Conservation (phyloP, 192 early-diverging fungal species). For the Obelidium mucronatum region DNA sequence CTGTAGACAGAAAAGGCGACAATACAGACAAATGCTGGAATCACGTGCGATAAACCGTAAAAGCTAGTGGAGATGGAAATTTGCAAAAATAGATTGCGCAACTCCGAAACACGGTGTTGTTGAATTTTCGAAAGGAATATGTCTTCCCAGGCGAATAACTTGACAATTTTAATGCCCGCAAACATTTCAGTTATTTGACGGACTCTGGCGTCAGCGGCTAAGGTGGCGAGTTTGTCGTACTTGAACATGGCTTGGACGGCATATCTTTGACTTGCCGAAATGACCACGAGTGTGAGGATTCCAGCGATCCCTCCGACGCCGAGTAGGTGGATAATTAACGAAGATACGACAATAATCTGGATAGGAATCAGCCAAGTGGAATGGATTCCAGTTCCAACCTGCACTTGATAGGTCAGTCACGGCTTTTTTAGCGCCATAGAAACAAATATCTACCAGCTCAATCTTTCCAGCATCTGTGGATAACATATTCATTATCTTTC, state of each 20-base stretch:
- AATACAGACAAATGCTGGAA: constrained; percentile 26
- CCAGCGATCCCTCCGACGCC: constrained; percentile 7
- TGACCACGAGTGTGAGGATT: background rate
- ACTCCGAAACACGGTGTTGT: constrained; percentile 1
- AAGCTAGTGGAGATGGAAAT: constrained; percentile 25
- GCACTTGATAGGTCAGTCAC: too few species aligned
- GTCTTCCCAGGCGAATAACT: constrained; percentile 85
- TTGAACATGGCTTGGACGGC: constrained; percentile 9
- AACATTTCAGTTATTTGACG: constrained; percentile 66
- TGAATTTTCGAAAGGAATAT: constrained; percentile 68
- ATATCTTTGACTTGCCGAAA: background rate
- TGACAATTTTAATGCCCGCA: constrained; percentile 84
- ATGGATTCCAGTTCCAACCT: constrained; percentile 9
- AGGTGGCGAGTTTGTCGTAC: constrained; percentile 6
- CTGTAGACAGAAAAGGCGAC: constrained; percentile 31
- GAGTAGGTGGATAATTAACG: constrained; percentile 7
- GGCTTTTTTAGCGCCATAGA: background rate
- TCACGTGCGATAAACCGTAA: constrained; percentile 23
- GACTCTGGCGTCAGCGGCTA: background rate
- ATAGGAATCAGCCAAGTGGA: constrained; percentile 5
- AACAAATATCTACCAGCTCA: background rate
- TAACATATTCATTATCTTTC: background rate
- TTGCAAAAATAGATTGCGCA: constrained; percentile 3
- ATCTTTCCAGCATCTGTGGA: constrained; percentile 7
- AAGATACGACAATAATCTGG: constrained; percentile 11